Evolutionary conservation across 352 stramenopile species (phyloP).

Genomic region (Phytopythium aichiense): DNA sequence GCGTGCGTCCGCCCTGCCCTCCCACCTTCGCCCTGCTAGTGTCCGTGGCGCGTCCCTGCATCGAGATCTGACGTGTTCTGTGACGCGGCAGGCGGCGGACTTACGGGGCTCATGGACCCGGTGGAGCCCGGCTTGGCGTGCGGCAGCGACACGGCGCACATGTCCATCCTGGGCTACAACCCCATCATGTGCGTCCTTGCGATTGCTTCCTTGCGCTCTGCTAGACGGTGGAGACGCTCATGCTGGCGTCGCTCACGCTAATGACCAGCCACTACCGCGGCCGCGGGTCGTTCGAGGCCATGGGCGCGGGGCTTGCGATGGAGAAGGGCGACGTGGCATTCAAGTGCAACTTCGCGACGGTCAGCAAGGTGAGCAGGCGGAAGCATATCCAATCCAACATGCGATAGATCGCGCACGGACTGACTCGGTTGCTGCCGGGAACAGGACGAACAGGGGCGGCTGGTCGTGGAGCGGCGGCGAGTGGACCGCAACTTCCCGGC

Average conservation of each 20-base stretch:
- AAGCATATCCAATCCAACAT: neutral
- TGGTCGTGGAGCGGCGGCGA: constrained; percentile 65
- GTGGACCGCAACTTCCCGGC: constrained; percentile 82
- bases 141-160: constrained; percentile 85
- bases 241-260: neutral
- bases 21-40: too few relatives aligned
- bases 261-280: constrained; percentile 70
- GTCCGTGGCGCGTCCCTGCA: too few relatives aligned
- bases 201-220: neutral
- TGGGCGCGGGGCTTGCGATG: constrained; percentile 82
- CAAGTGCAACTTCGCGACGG: constrained; percentile 88
- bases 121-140: constrained; percentile 82
- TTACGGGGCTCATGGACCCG: constrained; percentile 82
- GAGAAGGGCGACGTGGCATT: constrained; percentile 84
- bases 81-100: constrained; percentile 40
- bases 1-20: constrained; percentile 24
- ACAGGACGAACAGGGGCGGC: constrained; percentile 49
- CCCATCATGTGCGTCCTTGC: constrained; percentile 63
- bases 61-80: neutral
- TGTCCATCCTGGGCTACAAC: constrained; percentile 89
- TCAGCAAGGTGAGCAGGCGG: constrained; percentile 28
- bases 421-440: neutral
- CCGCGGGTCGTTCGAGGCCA: constrained; percentile 84
- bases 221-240: too few relatives aligned
- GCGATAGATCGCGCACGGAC: neutral